Evolutionary conservation across 2,329 filamentous ascomycete species (phyloP), one percentile per base, ranked within the genome.

Genomic region (Sphaerulina musiva): DNA sequence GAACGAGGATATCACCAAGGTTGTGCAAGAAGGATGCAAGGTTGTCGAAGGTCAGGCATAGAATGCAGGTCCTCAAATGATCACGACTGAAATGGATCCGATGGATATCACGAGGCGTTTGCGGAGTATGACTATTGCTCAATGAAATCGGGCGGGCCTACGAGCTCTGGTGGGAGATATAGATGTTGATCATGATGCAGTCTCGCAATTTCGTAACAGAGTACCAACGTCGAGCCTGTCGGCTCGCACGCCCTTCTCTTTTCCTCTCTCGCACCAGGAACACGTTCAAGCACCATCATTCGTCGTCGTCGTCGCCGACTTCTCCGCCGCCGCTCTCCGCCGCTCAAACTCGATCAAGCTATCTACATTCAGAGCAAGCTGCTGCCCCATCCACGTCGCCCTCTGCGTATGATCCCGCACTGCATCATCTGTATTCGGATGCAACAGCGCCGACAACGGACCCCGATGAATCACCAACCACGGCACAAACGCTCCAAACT

Each of bases 401-500:
- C 83, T 72, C 65, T 86, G 77, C 31, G 84, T 78, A 66, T 89
- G 85, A 65, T 88, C 83, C 44, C 79, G 72, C 54, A 79, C 76
- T 40, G 83, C 78, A n/a, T 79, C 76, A 52, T 78, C 77, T 0
- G 86, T 90, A 65, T 95, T 95, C 0, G 90, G 89, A 69, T 95
- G 91, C 1, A 95, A 70, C 17, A 96, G 74, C 3, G 76, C 89
- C 46, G 86, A 90, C 56, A 95, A 70, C 2, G 88, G 87, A 0
- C 90, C 90, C 4, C 90, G 79, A 71, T 91, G 85, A 54, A 95
- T 81, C 31, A 88, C 80, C 31, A 95, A 74, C 90, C 90, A 95
- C 0, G 88, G 80, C 39, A 96, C 74, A 64, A 95, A 95, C 0
- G 91, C 90, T 0, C 90, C 90, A 66, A 95, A 95, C 69, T 95